A percentile compares a stretch with the other conserved stretches of the same genome.
Evolutionary conservation across 2,329 filamentous ascomycete species (phyloP).

Genomic region (Colletotrichum salicis): DNA sequence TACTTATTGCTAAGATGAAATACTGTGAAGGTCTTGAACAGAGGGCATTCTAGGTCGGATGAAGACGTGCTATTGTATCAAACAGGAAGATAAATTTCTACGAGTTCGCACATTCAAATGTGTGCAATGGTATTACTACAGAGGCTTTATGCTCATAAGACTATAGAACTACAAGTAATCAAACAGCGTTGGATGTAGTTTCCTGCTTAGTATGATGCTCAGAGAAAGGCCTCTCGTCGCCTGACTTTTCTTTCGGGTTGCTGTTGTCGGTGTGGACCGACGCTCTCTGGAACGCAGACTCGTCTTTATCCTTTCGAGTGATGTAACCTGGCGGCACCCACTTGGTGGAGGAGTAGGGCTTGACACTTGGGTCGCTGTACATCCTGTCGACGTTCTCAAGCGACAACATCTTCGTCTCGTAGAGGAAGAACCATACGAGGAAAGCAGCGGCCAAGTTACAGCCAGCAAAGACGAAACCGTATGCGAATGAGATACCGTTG

Average conservation of each 20-base stretch:
- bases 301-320: slow-evolving; percentile 51
- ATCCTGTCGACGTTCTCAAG: slow-evolving; percentile 79
- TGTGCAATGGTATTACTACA: not conserved
- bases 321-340: slow-evolving; percentile 62
- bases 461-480: slow-evolving; percentile 73
- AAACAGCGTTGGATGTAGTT: slow-evolving; percentile 10
- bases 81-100: not conserved
- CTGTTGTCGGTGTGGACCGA: slow-evolving; percentile 18
- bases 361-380: slow-evolving; percentile 70
- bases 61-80: not conserved
- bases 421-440: slow-evolving; percentile 76
- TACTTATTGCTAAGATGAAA: too few relatives aligned
- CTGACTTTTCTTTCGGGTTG: slow-evolving; percentile 20
- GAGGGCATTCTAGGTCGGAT: not conserved
- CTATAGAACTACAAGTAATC: not conserved
- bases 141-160: not conserved
- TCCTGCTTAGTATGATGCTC: slow-evolving; percentile 22
- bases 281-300: slow-evolving; percentile 26
- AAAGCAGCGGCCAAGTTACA: slow-evolving; percentile 68
- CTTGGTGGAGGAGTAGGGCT: slow-evolving; percentile 67
- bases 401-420: slow-evolving; percentile 71
- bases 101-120: not conserved
- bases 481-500: slow-evolving; percentile 68
- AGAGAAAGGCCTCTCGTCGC: slow-evolving; percentile 22
- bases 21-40: not conserved